Base-by-base conservation (phyloP, 2,329 filamentous ascomycete species). In the Alternaria triticina region DNA sequence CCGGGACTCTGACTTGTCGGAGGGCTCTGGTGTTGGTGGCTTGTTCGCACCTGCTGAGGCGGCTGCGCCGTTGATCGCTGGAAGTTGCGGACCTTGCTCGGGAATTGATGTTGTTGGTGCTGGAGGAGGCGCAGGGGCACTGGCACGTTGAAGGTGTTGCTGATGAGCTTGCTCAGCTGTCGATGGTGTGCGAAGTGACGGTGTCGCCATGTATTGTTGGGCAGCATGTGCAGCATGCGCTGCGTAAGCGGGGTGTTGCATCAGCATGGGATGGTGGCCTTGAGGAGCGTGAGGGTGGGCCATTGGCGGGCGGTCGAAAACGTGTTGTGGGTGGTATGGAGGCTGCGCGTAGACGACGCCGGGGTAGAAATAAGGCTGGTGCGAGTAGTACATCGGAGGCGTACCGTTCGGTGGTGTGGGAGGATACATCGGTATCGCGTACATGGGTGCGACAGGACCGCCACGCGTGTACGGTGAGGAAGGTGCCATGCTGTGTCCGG, bases 401-500 rank as follows among this genome's bases (percentile, higher is more conserved):
- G 76, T 80, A 74, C 74, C 82, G 46, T 72, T 75, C 12, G 77
- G 76, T 20, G 82, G 76, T n/a, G 75, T 82, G 13, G 82, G 81
- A 43, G 81, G 79, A 74, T 74, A 74, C 68, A 66, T 81, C 56
- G 74, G 80, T 70, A 80, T 82, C 7, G 70, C 69, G 76, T 77
- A 82, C 68, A 80, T 81, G 62, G 74, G 78, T 59, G 78, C 77
- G 56, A 79, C 80, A 58, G 82, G 72, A 65, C 80, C 70, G 65
- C 79, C 78, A 67, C 80, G 76, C 72, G 80, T 66, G 82, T 85
- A 74, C 80, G 83, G 73, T 77, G 86, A 79, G 46, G 73, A 71
- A 83, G 91, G 89, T 3, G 89, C 77, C 73, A 86, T 83, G 52
- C 80, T 81, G 62, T 87, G 80, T 40, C 80, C 83, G n/a, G 75